These are phyloP conservation scores for Penicillium paradoxum DNA, from an alignment of 495 filamentous ascomycete genomes.

Conservation along the genomic window DNA sequence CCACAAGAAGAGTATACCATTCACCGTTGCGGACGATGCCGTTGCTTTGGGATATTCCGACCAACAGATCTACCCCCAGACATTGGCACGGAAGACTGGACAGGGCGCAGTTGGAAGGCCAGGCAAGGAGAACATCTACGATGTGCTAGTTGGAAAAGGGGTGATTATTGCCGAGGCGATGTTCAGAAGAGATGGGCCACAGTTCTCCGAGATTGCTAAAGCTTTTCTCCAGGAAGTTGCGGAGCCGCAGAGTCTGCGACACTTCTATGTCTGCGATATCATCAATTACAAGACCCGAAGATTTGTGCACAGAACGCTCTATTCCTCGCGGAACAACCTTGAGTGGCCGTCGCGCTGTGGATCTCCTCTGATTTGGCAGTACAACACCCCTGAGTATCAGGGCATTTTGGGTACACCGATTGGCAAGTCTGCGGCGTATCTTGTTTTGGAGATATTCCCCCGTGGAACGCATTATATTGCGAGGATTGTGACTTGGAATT, in stretches of 20 bases:
- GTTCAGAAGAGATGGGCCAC: background rate
- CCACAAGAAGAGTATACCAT: background rate
- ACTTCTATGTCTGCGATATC: background rate
- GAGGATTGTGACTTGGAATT: background rate
- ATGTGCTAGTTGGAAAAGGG: background rate
- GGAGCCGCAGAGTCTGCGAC: background rate
- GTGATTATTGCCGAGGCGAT: background rate
- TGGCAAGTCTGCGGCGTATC: background rate
- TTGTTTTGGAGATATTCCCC: background rate
- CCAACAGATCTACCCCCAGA: too few relatives aligned
- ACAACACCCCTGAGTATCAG: conserved; percentile 1
- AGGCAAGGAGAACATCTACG: background rate
- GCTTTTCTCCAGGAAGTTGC: background rate
- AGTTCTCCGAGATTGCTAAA: background rate
- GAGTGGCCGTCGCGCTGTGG: background rate
- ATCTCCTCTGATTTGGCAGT: background rate
- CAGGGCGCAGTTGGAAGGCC: background rate
- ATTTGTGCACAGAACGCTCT: background rate
- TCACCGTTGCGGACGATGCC: background rate
- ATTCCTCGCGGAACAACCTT: background rate
- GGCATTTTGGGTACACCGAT: background rate
- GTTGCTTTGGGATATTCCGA: background rate
- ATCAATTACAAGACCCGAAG: background rate
- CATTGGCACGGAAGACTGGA: background rate
- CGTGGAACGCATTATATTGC: conserved; percentile 4